Base-by-base conservation (phyloP, 2,329 filamentous ascomycete genomes). In the Chalaropsis thielavioides region DNA sequence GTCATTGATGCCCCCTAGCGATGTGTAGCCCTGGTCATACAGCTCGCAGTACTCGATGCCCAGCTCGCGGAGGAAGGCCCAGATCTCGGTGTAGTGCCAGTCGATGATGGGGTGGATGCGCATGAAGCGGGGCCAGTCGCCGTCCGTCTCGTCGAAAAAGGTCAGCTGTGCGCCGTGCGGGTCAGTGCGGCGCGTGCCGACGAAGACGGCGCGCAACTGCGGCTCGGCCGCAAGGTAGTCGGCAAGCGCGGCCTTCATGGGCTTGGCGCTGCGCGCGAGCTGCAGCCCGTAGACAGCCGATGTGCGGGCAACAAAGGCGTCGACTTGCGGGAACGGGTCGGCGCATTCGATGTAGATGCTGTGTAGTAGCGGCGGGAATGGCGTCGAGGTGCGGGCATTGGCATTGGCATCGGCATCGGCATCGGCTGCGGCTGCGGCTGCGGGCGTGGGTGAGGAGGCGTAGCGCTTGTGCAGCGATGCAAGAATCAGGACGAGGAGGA, bases 11-110 rank as follows among this genome's bases (percentile, higher is more conserved):
- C 94, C 92, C 22, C 94, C 94, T n/a, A 99, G 79, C 68, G 88
- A 92, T 2, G 94, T 96, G 75, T 94, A 96, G 10, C 92, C 92
- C 69, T 73, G 72, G 73, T 96, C 90, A 74, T 99, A 99, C 31
- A 99, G 79, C 11, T 79, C 76, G 74, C 94, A 97, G 72, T 96
- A 99, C 4, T 86, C 85, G 35, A 97, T 85, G 1, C 84, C 80
- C 38, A 97, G 77, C 71, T 88, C 85, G 38, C 87, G 83, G 68
- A 95, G 88, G 72, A 95, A 94, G 54, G 86, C 84, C 94, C 94
- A 97, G 64, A 97, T 92, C 74, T 97, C 92, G 11, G 84, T 83
- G 74, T 96, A 96, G 74, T 94, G 90, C 94, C 94, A 99, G 75
- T 99, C 94, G 72, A 99, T 92, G 10, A 99, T 89, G 0, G 94